A percentile compares a stretch with the other conserved stretches of the same genome.
phyloP scores from a whole-genome alignment of 176 grass and related monocot genomes.

The Triticum aestivum region IWGSC_CS_RefSeq_v2.1 NC_057808.1:324976817-324977316 shows the following conservation, averaged over 20 bases:
- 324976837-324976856: constrained; percentile 34
- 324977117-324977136: background rate
- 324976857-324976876: constrained; percentile 38
- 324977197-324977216: no score
- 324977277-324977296: no score
- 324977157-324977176: no score
- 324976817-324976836: constrained; percentile 45
- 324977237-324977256: no score
- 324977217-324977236: no score
- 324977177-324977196: no score
- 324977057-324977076: background rate
- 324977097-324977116: background rate
- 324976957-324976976: background rate
- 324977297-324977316: no score
- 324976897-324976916: background rate
- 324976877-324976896: background rate
- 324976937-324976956: constrained; percentile 17
- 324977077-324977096: background rate
- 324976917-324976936: constrained; percentile 19
- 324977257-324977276: no score
- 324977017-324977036: constrained; percentile 21
- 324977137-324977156: background rate
- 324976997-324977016: background rate
- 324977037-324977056: background rate
- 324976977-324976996: constrained; percentile 19